Conservation (phyloP, 768 basidiomycete genomes). For the Suillus occidentalis region DNA sequence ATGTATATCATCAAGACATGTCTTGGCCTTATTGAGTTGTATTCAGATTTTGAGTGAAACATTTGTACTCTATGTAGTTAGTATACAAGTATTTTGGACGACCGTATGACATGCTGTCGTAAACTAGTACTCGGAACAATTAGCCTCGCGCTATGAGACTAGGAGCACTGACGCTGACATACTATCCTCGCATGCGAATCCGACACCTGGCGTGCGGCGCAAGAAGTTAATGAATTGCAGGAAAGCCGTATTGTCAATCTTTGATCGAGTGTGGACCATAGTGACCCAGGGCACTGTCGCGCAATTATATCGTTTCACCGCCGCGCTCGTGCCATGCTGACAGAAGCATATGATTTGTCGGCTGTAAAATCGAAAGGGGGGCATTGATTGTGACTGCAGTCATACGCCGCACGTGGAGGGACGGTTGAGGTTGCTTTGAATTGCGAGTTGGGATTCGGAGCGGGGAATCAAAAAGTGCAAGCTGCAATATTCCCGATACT, state of each 20-base stretch:
- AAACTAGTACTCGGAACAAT: neutral
- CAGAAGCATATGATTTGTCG: no score
- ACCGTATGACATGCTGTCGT: neutral
- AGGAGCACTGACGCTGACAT: neutral
- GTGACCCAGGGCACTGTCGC: neutral
- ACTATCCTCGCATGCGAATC: neutral
- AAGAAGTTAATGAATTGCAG: neutral
- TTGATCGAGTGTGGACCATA: neutral
- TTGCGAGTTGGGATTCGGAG: no score
- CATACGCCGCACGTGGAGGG: neutral
- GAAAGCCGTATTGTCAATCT: neutral
- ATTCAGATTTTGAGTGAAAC: neutral
- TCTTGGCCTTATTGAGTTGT: neutral
- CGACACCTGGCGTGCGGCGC: neutral
- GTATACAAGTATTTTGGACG: neutral
- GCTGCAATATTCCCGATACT: neutral
- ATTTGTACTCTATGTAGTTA: neutral
- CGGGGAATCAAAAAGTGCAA: neutral
- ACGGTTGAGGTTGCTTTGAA: neutral
- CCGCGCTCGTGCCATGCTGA: neutral
- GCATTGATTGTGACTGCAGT: neutral
- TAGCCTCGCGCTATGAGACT: neutral
- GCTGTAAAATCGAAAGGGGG: no score
- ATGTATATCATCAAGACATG: neutral
- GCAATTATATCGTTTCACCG: neutral